Evolutionary conservation across 768 basidiomycete species (phyloP), one percentile per base, ranked within the genome.

Genomic region (Podaxis sp.): DNA sequence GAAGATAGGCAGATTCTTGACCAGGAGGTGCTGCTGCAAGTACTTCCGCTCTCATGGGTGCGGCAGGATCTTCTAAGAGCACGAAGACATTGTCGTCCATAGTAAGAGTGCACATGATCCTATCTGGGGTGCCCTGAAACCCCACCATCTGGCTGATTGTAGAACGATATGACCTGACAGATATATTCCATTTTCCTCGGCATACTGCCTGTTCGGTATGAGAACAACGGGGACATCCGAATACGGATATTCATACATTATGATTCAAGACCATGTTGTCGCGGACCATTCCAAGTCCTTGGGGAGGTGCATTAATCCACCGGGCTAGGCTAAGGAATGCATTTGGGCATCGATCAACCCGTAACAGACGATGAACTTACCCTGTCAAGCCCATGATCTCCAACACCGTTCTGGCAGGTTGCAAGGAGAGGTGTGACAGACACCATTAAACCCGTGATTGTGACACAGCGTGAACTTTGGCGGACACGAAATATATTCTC

Each of bases 51-150:
- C 85, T 81, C 37, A 79, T 82, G 0, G 89, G 91, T 9, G 89
- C 89, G 9, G 79, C 73, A 36, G 88, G 88, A 70, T 93, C 90
- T 66, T 92, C 91, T 25, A 92, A 74, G 5, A 87, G 79, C 23
- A 91, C 90, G 69, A 91, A 93, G 25, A 89, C 88, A 65, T 88
- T 88, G 48, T 91, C 84, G 60, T 87, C 84, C 87, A 91, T 89
- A 1, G 89, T 89, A 18, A 93, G 77, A 16, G 89, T 77, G 65
- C 82, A 88, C 84, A 93, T 89, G 1, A 82, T 82, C 32, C 90
- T 81, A 68, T 92, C 90, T 2, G 81, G 73, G 14, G 74, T 76
- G 25, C 83, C 65, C 47, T 82, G 77, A 51, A 80, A 65, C 10
- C 82, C 82, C 3, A 80, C 78, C 54, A 79, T 77, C 61, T 82